phyloP scores from a whole-genome alignment of 371 early-diverging fungal species.

The Amoeboradix gromovi region DNA sequence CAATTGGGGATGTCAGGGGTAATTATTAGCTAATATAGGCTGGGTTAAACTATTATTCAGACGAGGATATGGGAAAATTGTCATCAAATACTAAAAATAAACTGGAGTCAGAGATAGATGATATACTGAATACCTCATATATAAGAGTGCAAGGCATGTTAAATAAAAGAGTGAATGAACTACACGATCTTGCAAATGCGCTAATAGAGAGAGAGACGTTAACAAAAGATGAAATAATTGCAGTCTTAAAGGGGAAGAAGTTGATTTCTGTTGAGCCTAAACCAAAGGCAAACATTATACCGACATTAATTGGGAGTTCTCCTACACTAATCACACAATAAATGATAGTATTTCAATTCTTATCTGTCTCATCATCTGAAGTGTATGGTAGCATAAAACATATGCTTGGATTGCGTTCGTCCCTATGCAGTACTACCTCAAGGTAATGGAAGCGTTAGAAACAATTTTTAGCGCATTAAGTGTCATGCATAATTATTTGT shows the following conservation, averaged over 20 bases:
- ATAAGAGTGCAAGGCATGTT: constrained; percentile 35
- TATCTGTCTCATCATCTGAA: too few species aligned
- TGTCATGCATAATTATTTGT: too few species aligned
- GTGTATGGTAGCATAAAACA: too few species aligned
- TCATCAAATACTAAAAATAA: constrained; percentile 36
- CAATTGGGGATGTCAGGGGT: constrained; percentile 77
- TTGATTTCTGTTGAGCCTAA: not conserved
- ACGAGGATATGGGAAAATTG: constrained; percentile 36
- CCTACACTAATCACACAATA: not conserved
- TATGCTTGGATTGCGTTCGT: too few species aligned
- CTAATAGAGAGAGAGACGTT: constrained; percentile 77
- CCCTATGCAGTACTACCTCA: too few species aligned
- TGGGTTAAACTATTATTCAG: constrained; percentile 5
- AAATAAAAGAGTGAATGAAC: constrained; percentile 39
- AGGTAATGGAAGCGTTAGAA: too few species aligned
- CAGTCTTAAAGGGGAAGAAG: not conserved
- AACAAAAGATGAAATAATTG: constrained; percentile 41
- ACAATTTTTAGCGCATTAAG: too few species aligned
- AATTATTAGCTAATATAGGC: constrained; percentile 10
- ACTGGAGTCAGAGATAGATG: constrained; percentile 56
- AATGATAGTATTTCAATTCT: not conserved
- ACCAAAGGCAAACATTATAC: not conserved
- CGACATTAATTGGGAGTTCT: not conserved
- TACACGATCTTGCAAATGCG: constrained; percentile 65
- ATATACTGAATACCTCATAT: constrained; percentile 25